Conservation (phyloP, 75 land plant species). For the Adiantum capillusveneris region DNA sequence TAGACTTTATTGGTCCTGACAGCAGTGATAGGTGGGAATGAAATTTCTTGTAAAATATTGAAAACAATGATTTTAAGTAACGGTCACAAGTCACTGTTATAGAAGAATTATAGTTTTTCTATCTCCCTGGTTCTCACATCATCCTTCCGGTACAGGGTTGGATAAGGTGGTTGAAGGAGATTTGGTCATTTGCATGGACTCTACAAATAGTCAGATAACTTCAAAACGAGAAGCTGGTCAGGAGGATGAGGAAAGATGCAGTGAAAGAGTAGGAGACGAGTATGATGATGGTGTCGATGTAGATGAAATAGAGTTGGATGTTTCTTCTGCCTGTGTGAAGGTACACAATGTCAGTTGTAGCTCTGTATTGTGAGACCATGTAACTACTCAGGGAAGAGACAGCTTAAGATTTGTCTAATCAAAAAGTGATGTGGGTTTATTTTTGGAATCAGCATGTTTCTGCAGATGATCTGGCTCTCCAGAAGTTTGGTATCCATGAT, state of each 20-base stretch:
- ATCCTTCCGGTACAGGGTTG: slow-evolving; percentile 37
- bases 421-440: neutral
- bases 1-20: no score
- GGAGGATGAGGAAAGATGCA: slow-evolving; percentile 22
- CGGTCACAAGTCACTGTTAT: no score
- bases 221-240: slow-evolving; percentile 9
- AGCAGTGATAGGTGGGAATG: no score
- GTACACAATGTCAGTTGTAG: neutral
- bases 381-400: no score
- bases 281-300: slow-evolving; percentile 13
- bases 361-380: no score
- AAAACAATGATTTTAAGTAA: no score
- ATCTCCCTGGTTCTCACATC: neutral
- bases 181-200: slow-evolving; percentile 56
- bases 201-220: no score
- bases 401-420: no score
- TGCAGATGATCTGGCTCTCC: slow-evolving; percentile 50
- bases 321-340: neutral
- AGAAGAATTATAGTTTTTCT: no score
- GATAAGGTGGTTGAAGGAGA: slow-evolving; percentile 69
- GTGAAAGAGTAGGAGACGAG: slow-evolving; percentile 14
- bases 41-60: no score
- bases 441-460: slow-evolving; percentile 34
- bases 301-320: slow-evolving; percentile 27
- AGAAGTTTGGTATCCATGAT: slow-evolving; percentile 54